Evolutionary conservation across 768 basidiomycete species (phyloP).

Genomic region (Strobilomyces dryophilus): DNA sequence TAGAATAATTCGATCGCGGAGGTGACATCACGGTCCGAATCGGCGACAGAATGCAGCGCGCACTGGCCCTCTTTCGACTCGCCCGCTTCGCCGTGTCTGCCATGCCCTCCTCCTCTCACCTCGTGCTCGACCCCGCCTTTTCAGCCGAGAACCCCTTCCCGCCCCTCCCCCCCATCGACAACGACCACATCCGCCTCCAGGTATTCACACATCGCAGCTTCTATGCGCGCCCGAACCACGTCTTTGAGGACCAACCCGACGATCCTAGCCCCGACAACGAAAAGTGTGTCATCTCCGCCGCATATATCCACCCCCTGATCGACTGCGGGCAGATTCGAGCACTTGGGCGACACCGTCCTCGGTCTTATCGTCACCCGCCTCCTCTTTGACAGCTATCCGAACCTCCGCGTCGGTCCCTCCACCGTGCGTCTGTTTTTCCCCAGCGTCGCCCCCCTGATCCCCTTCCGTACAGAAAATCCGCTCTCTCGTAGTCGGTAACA

Average conservation of each 20-base stretch:
- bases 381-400: slow-evolving; percentile 60
- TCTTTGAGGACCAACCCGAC: slow-evolving; percentile 69
- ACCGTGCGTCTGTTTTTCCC: slow-evolving; percentile 38
- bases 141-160: slow-evolving; percentile 39
- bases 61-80: slow-evolving; percentile 1
- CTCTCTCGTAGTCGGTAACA: slow-evolving; percentile 69
- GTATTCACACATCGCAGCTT: slow-evolving; percentile 77
- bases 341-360: slow-evolving; percentile 73
- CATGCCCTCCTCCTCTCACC: neutral
- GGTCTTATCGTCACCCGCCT: slow-evolving; percentile 63
- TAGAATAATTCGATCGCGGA: too few relatives aligned
- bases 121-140: slow-evolving; percentile 29
- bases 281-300: slow-evolving; percentile 43
- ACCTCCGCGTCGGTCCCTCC: slow-evolving; percentile 71
- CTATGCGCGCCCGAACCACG: slow-evolving; percentile 62
- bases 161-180: slow-evolving; percentile 52
- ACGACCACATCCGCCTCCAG: slow-evolving; percentile 42
- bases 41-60: neutral
- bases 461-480: slow-evolving; percentile 61
- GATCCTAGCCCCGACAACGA: slow-evolving; percentile 83
- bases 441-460: too few relatives aligned
- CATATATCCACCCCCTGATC: neutral
- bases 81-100: neutral
- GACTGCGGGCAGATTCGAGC: slow-evolving; percentile 51
- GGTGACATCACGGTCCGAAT: too few relatives aligned